Percentiles rank a stretch among this genome's conserved stretches.
Conservation (phyloP, 306 rosid genomes). For the Malus fusca region DNA sequence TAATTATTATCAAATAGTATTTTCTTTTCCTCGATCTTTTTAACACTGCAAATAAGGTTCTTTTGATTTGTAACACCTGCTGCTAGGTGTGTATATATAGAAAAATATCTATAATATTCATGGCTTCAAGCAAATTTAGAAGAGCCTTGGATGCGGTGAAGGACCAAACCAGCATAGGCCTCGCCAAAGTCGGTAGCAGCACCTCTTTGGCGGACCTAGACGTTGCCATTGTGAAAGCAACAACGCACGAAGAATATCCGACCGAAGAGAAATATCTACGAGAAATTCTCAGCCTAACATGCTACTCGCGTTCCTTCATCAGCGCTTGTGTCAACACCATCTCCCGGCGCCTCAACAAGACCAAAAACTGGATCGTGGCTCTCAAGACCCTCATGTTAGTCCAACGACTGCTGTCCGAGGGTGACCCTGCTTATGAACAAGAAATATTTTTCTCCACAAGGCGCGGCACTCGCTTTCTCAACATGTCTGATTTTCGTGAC, state of each 20-base stretch:
- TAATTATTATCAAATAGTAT: neutral
- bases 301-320: constrained; percentile 67
- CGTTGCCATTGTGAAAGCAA: constrained; percentile 88
- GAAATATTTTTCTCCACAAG: constrained; percentile 89
- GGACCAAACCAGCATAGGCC: constrained; percentile 88
- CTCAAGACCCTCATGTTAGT: constrained; percentile 62
- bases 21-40: constrained; percentile 5
- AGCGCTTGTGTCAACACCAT: constrained; percentile 68
- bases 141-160: constrained; percentile 85
- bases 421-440: constrained; percentile 95
- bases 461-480: constrained; percentile 77
- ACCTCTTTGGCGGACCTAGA: constrained; percentile 76
- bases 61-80: neutral
- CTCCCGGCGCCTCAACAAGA: constrained; percentile 73
- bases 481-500: constrained; percentile 85
- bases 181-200: constrained; percentile 90
- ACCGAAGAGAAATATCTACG: constrained; percentile 69
- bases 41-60: neutral
- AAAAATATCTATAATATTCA: neutral
- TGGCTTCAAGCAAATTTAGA: constrained; percentile 66
- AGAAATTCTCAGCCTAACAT: constrained; percentile 79
- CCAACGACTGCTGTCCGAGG: constrained; percentile 65
- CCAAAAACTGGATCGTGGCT: constrained; percentile 73
- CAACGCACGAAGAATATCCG: constrained; percentile 75
- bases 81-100: neutral